Evolutionary conservation across 2,329 filamentous ascomycete genomes (phyloP).

Genomic region (Fusarium sp.): DNA sequence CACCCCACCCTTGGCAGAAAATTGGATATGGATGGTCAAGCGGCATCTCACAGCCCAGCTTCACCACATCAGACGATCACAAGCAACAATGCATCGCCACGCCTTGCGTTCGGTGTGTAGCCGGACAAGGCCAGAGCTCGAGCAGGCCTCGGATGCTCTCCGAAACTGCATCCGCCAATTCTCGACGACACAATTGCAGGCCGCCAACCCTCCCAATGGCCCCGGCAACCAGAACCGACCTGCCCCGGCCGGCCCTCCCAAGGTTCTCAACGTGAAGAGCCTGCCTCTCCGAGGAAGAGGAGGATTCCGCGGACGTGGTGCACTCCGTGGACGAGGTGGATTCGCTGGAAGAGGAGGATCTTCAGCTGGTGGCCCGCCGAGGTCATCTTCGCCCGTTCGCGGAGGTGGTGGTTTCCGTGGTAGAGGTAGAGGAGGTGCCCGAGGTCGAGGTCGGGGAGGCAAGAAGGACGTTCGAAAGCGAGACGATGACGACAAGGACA

Average conservation of each 20-base stretch:
- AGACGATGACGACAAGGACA: constrained; percentile 43
- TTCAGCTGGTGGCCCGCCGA: constrained; percentile 12
- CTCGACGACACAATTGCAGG: constrained; percentile 53
- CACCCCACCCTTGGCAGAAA: constrained; percentile 37
- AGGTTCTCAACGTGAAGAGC: constrained; percentile 55
- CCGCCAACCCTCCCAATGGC: constrained; percentile 43
- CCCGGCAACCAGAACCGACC: constrained; percentile 21
- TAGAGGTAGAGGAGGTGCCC: constrained; percentile 29
- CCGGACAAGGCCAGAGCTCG: constrained; percentile 51
- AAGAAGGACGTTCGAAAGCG: constrained; percentile 25
- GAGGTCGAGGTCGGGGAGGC: constrained; percentile 28
- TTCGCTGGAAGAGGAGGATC: constrained; percentile 23
- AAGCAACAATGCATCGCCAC: constrained; percentile 52
- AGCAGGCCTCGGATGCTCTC: constrained; percentile 47
- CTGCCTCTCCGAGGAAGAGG: constrained; percentile 45
- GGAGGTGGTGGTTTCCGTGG: constrained; percentile 37
- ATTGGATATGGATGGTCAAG: constrained; percentile 36
- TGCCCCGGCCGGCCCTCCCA: constrained; percentile 41
- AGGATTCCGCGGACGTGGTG: constrained; percentile 43
- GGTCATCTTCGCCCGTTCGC: constrained; percentile 21
- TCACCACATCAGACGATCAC: constrained; percentile 34
- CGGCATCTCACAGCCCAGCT: constrained; percentile 16
- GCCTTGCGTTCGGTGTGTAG: constrained; percentile 53
- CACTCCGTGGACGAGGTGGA: constrained; percentile 27
- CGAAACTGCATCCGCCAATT: constrained; percentile 52